Conservation (phyloP, 257 asterid species). For the Nicotiana tabacum region DNA sequence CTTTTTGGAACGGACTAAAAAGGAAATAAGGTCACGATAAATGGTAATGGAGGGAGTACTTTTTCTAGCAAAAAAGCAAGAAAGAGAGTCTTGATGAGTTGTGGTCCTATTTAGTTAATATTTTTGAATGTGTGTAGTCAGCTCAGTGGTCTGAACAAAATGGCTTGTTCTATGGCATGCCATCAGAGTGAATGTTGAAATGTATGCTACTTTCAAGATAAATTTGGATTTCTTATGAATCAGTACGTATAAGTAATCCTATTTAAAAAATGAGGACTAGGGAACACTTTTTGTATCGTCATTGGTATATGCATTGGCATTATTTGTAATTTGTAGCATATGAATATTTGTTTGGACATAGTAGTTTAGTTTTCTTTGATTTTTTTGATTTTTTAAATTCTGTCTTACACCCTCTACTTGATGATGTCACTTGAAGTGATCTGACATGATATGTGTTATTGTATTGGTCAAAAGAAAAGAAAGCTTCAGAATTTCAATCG, state of each 20-base stretch:
- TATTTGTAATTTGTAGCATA: not conserved
- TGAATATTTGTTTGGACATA: not conserved
- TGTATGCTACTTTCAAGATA: not conserved
- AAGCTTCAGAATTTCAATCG: not conserved
- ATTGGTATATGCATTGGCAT: not conserved
- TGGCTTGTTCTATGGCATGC: not conserved
- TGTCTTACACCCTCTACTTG: not conserved
- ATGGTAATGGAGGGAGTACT: too few species aligned
- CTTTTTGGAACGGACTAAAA: too few species aligned
- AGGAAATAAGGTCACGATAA: too few species aligned
- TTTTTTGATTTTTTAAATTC: not conserved
- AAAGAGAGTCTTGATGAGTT: not conserved
- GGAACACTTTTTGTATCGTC: not conserved
- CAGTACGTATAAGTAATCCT: not conserved
- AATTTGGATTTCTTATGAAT: not conserved
- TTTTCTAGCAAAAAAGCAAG: not conserved
- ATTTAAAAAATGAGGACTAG: not conserved
- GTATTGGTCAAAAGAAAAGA: not conserved
- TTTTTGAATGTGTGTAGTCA: not conserved
- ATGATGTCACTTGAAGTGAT: not conserved
- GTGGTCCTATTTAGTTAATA: not conserved
- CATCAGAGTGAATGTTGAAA: not conserved
- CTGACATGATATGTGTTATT: not conserved
- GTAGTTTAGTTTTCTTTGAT: not conserved
- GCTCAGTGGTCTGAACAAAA: not conserved